Conservation (phyloP, 208 protist genomes). For the Trichomonas vaginalis region DNA sequence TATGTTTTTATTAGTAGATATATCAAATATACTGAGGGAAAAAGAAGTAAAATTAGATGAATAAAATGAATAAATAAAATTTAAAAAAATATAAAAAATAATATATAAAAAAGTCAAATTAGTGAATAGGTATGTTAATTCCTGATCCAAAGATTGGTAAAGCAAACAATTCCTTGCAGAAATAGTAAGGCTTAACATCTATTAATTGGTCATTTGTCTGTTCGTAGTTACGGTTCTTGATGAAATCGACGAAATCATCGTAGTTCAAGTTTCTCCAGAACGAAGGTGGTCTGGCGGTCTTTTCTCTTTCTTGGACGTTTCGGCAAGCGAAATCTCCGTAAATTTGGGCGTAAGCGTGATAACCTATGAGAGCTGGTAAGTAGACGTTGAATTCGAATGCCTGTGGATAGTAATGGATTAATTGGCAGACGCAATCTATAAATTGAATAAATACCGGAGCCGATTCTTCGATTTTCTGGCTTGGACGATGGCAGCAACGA, state of each 20-base stretch:
- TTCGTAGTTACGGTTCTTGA: neutral
- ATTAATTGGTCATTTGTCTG: neutral
- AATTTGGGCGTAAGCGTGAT: neutral
- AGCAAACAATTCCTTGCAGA: neutral
- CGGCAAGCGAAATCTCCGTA: neutral
- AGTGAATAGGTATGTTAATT: neutral
- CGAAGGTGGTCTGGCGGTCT: neutral
- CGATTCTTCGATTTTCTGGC: neutral
- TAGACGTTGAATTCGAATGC: neutral
- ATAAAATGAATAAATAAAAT: too few relatives aligned
- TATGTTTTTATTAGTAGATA: too few relatives aligned
- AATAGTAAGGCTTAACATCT: neutral
- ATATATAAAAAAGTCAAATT: too few relatives aligned
- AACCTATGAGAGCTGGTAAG: neutral
- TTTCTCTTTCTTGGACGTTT: neutral
- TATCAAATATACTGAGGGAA: too few relatives aligned
- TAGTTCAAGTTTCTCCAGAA: neutral
- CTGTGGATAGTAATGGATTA: neutral
- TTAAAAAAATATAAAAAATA: too few relatives aligned
- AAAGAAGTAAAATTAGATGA: too few relatives aligned
- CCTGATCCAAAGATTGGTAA: neutral
- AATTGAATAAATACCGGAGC: conserved; percentile 45
- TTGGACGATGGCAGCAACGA: conserved; percentile 31
- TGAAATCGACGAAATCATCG: neutral
- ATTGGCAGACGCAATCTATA: conserved; percentile 40